Evolutionary conservation across 768 basidiomycete species (phyloP).

Genomic region (Dendrothele bispora): DNA sequence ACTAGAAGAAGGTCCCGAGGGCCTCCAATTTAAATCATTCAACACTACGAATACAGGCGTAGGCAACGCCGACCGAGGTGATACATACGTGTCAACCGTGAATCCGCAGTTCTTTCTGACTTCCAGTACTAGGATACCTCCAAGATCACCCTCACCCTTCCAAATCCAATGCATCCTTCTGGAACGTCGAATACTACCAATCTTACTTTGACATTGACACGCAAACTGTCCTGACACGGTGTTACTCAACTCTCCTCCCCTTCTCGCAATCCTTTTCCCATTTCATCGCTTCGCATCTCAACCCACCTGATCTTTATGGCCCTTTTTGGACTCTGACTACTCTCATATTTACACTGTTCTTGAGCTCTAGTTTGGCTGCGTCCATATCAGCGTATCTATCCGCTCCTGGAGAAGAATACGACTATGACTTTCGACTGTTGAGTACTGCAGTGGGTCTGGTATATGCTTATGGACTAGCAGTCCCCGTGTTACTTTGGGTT

Average conservation of each 20-base stretch:
- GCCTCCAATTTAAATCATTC: slow-evolving; percentile 67
- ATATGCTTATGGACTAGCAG: slow-evolving; percentile 82
- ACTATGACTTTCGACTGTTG: slow-evolving; percentile 86
- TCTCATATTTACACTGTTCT: slow-evolving; percentile 88
- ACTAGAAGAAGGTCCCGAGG: slow-evolving; percentile 66
- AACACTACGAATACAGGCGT: slow-evolving; percentile 32
- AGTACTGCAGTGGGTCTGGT: slow-evolving; percentile 81
- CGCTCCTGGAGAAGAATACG: slow-evolving; percentile 50
- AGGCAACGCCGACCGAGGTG: slow-evolving; percentile 55
- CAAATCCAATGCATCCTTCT: slow-evolving; percentile 59
- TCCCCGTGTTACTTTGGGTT: slow-evolving; percentile 85
- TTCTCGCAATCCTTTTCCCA: slow-evolving; percentile 58
- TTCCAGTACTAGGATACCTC: slow-evolving; percentile 58
- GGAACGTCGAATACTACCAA: slow-evolving; percentile 86
- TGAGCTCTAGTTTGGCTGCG: slow-evolving; percentile 89
- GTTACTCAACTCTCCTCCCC: slow-evolving; percentile 80
- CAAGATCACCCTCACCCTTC: slow-evolving; percentile 47
- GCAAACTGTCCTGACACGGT: slow-evolving; percentile 70
- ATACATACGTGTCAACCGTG: slow-evolving; percentile 10
- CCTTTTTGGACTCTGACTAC: slow-evolving; percentile 99
- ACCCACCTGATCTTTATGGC: slow-evolving; percentile 79
- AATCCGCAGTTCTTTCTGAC: not conserved
- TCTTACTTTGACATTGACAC: slow-evolving; percentile 90
- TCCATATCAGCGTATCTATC: slow-evolving; percentile 89
- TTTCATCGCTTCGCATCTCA: slow-evolving; percentile 62